Evolutionary conservation across 2,329 filamentous ascomycete species (phyloP), one percentile per base, ranked within the genome.

Genomic region (Phaeomoniella chlamydospora): DNA sequence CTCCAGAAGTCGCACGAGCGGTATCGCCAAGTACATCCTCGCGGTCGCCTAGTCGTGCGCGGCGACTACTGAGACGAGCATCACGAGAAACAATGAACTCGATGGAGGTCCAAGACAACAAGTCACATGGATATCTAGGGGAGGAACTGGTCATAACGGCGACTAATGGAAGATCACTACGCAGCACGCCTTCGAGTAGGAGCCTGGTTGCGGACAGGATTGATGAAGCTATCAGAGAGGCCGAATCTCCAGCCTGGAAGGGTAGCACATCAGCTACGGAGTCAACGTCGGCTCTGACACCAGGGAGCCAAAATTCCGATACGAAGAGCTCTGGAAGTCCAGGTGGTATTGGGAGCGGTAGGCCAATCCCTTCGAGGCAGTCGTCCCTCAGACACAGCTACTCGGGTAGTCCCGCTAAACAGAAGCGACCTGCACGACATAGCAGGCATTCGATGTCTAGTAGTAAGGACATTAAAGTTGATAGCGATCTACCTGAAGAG

Each of bases 281-380:
- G 6, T n/a, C 9, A 6, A 9, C 22, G 6, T 26, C 22, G 22
- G 22, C n/a, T 26, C 6, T 26, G 9, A 26, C 22, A 26, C 22
- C 22, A n/a, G 22, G 22, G 22, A 26, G 22, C n/a, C 22, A 26
- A 9, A 4, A 4, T 16, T 18, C 32, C 4, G 16, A 16, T 18
- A 4, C 11, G 9, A 9, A 18, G 9, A 34, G 32, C 16, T 4
- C 16, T n/a, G 45, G 40, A 34, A 57, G 51, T 18, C 55, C 54
- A 14, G 52, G 55, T 16, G 51, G 52, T 5, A 55, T 62, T 45
- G 49, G 59, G 16, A 67, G 59, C 37, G 65, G 68, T 2, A 61
- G 69, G 34, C 56, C 66, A 5, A 81, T 85, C 37, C 80, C 80
- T 0, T 55, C 65, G 5, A 69, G 78, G 38, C 77, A 81, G 37